These are phyloP conservation scores for Cercospora nicotianae DNA, from an alignment of 2,329 filamentous ascomycete genomes.

Conservation along the genomic window DNA sequence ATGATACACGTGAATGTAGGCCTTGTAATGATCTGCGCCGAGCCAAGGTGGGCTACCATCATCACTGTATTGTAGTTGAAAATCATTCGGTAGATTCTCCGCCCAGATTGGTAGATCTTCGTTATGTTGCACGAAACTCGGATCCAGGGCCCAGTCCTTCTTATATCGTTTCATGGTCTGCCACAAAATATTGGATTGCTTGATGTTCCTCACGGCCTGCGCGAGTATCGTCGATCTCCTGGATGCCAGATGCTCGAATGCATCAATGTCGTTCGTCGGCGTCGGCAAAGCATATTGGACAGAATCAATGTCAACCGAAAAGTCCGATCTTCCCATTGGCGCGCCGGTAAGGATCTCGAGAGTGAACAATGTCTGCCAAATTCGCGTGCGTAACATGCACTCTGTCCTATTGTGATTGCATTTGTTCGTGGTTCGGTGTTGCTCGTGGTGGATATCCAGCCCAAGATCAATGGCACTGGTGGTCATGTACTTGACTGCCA, in stretches of 20 bases:
- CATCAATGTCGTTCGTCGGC: slow-evolving; percentile 66
- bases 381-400: slow-evolving; percentile 77
- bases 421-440: slow-evolving; percentile 67
- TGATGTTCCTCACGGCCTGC: slow-evolving; percentile 73
- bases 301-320: slow-evolving; percentile 70
- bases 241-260: slow-evolving; percentile 73
- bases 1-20: slow-evolving; percentile 87
- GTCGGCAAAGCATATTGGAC: slow-evolving; percentile 71
- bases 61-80: slow-evolving; percentile 73
- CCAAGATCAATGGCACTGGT: slow-evolving; percentile 92
- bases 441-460: slow-evolving; percentile 79
- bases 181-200: slow-evolving; percentile 74
- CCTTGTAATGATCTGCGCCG: slow-evolving; percentile 75
- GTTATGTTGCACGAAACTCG: slow-evolving; percentile 77
- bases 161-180: slow-evolving; percentile 70
- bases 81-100: slow-evolving; percentile 72
- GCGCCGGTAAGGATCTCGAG: slow-evolving; percentile 92
- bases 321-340: slow-evolving; percentile 77
- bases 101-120: slow-evolving; percentile 75
- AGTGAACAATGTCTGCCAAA: slow-evolving; percentile 86
- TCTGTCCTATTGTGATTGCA: slow-evolving; percentile 72
- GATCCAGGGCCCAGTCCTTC: slow-evolving; percentile 84
- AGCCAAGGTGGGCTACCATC: slow-evolving; percentile 83
- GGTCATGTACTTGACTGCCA: slow-evolving; percentile 87
- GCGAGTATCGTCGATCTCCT: slow-evolving; percentile 82